Evolutionary conservation across 2,329 filamentous ascomycete species (phyloP).

Genomic region (Fusarium oligoseptatum): DNA sequence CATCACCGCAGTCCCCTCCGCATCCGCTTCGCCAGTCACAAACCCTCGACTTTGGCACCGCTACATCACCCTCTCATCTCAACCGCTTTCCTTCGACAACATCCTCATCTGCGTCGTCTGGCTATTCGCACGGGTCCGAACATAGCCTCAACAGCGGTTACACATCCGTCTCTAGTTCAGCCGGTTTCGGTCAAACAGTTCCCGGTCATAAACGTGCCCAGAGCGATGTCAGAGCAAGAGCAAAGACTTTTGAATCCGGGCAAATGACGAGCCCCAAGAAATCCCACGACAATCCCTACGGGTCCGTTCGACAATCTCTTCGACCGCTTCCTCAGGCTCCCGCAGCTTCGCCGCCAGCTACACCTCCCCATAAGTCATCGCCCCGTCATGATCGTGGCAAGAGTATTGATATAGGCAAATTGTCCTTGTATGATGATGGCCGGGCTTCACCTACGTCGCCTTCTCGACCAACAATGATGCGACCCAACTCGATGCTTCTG

Average conservation of each 20-base stretch:
- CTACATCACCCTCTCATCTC: constrained; percentile 54
- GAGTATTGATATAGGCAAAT: constrained; percentile 72
- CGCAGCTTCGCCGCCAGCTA: constrained; percentile 57
- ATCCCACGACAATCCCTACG: constrained; percentile 75
- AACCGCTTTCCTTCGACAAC: constrained; percentile 77
- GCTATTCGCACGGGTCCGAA: constrained; percentile 72
- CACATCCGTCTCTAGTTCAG: constrained; percentile 74
- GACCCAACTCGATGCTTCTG: constrained; percentile 73
- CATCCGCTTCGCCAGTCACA: constrained; percentile 66
- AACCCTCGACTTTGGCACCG: constrained; percentile 61
- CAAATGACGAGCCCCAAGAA: constrained; percentile 59
- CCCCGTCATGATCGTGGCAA: constrained; percentile 69
- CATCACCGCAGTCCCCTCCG: constrained; percentile 22
- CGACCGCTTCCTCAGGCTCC: constrained; percentile 80
- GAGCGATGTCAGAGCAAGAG: constrained; percentile 75
- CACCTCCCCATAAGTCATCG: constrained; percentile 53
- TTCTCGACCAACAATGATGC: constrained; percentile 57
- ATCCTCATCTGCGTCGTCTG: constrained; percentile 78
- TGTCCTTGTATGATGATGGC: constrained; percentile 62
- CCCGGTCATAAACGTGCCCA: constrained; percentile 78
- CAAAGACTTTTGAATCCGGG: constrained; percentile 61
- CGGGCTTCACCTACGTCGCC: constrained; percentile 58
- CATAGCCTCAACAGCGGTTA: constrained; percentile 72
- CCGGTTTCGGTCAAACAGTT: constrained; percentile 59
- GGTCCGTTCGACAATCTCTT: constrained; percentile 80